phyloP scores from a whole-genome alignment of 345 rosid genomes.

The Salix koriyanagi region DNA sequence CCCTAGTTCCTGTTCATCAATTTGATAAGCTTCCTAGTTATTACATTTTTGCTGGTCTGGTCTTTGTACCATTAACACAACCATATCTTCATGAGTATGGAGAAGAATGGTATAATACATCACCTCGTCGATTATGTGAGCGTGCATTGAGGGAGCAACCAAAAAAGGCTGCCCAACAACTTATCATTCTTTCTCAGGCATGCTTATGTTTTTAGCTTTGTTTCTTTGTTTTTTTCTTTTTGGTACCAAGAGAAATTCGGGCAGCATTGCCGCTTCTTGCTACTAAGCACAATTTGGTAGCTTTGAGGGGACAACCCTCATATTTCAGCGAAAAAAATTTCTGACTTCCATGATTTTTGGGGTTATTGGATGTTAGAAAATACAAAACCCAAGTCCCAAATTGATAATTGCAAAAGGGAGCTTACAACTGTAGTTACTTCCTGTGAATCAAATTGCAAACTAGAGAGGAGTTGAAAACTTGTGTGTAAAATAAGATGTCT shows the following conservation, averaged over 20 bases:
- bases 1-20: slow-evolving; percentile 85
- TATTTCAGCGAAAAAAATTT: neutral
- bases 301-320: neutral
- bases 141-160: slow-evolving; percentile 75
- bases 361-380: neutral
- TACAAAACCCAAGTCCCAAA: neutral
- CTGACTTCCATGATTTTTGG: neutral
- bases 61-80: slow-evolving; percentile 77
- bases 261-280: neutral
- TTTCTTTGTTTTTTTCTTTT: neutral
- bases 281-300: neutral
- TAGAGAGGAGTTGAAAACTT: neutral
- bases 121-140: slow-evolving; percentile 77
- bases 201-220: slow-evolving; percentile 7
- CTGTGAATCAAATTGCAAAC: neutral
- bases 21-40: slow-evolving; percentile 81
- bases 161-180: slow-evolving; percentile 63
- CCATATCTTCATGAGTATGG: slow-evolving; percentile 89
- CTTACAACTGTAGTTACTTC: neutral
- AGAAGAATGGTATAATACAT: slow-evolving; percentile 89
- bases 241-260: neutral
- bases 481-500: neutral
- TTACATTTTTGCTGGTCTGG: slow-evolving; percentile 92
- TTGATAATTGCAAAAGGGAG: neutral
- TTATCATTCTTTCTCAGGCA: slow-evolving; percentile 88